These are phyloP conservation scores for Curvularia sp. DNA, from an alignment of 2,329 filamentous ascomycete genomes.

Conservation along the genomic window DNA sequence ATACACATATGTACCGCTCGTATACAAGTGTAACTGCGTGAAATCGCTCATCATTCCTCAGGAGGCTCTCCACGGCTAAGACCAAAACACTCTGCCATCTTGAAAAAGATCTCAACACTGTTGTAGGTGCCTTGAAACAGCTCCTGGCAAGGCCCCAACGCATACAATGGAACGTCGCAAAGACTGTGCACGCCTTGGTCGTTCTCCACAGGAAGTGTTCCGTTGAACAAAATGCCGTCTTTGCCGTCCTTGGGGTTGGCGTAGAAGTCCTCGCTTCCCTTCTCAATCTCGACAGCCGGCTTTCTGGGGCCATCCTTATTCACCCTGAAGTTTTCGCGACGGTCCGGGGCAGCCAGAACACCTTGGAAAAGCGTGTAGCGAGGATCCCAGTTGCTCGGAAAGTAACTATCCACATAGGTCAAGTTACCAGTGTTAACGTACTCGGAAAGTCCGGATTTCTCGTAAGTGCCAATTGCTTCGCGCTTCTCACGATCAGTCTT, in stretches of 20 bases:
- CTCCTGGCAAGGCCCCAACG: constrained; percentile 80
- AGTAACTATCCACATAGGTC: constrained; percentile 70
- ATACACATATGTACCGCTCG: too few species aligned
- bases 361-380: constrained; percentile 80
- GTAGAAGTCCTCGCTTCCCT: constrained; percentile 62
- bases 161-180: constrained; percentile 66
- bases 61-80: constrained; percentile 20
- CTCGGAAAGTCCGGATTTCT: constrained; percentile 75
- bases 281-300: constrained; percentile 64
- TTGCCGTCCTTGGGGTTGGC: constrained; percentile 71
- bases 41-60: not conserved
- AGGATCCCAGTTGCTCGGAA: constrained; percentile 85
- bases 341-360: too few species aligned
- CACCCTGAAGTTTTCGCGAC: constrained; percentile 76
- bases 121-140: constrained; percentile 73
- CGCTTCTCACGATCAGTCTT: constrained; percentile 74
- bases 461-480: constrained; percentile 75
- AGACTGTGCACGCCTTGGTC: constrained; percentile 60
- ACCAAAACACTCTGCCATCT: constrained; percentile 73
- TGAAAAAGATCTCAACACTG: constrained; percentile 77
- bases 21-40: too few species aligned
- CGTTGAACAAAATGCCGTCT: constrained; percentile 75
- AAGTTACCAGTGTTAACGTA: constrained; percentile 70
- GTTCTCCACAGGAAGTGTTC: constrained; percentile 70
- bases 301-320: constrained; percentile 68